Base-by-base conservation (phyloP, 2,329 filamentous ascomycete species). In the Fusarium phyllophilum region DNA sequence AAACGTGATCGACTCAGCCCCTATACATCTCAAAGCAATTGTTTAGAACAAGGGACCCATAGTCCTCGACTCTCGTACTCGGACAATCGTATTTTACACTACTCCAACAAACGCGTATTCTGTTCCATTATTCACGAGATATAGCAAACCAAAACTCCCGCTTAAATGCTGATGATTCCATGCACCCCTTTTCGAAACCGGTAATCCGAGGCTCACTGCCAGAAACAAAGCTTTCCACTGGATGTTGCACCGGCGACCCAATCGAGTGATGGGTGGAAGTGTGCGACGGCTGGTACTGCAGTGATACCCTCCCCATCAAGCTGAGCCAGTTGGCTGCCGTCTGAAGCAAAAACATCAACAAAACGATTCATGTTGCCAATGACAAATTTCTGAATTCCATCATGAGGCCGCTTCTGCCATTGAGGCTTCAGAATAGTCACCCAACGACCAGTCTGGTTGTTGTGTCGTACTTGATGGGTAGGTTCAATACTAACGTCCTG, bases 301-400 rank as follows among this genome's bases (percentile, higher is more conserved):
- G 95, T 97, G 76, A 99, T 97, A 2, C 93, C 94, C 2, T 97
- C 94, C 1, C 95, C 94, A 3, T 92, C 94, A 2, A 97, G 83
- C 81, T 98, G 96, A 1, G 94, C 96, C 8, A 99, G 84, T 81
- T 98, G 96, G 78, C 94, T 92, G 0, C 96, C 96, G 55, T 93
- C 89, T 1, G 91, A 88, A 2, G 92, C 93, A 81, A 93, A 99
- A 1, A 99, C 89, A 79, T 99, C 96, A 4, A 98, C 94, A 77
- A 98, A 98, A 4, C 96, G 90, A 80, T 97, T 97, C 96, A 98
- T 98, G 77, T 98, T 99, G 3, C 94, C 96, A 65, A 99, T 96
- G 31, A 91, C 93, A 77, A 99, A 95, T 70, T 96, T 94, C 72
- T 97, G 92, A 10, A 97, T 90, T 13, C 92, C 91, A 66, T 96